Percentiles rank a stretch among this genome's conserved stretches.
These are phyloP conservation scores for Westerdykella ornata DNA, from an alignment of 2,329 filamentous ascomycete species.

Conservation along the genomic window DNA sequence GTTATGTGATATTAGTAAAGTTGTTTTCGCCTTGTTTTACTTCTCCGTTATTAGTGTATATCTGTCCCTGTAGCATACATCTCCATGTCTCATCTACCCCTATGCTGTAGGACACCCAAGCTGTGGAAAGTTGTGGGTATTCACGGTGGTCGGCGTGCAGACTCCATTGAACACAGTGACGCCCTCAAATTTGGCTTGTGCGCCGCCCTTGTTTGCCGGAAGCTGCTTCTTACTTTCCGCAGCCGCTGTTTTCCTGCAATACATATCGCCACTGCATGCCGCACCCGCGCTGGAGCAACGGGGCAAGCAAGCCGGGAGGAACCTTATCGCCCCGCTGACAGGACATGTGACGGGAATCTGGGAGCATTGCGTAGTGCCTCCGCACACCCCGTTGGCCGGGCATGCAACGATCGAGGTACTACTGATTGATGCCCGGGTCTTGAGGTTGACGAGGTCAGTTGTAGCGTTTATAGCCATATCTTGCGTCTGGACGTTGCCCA, in stretches of 20 bases:
- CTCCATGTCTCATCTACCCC: neutral
- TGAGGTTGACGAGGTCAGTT: neutral
- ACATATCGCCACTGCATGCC: neutral
- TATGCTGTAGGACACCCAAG: neutral
- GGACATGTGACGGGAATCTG: neutral
- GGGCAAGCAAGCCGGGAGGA: neutral
- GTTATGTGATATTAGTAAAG: too few relatives aligned
- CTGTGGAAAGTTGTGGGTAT: neutral
- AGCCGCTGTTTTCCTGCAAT: neutral
- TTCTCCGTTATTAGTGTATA: too few relatives aligned
- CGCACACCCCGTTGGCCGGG: neutral
- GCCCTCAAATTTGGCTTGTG: neutral
- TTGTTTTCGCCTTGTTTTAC: too few relatives aligned
- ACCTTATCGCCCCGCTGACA: neutral
- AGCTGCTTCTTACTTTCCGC: neutral
- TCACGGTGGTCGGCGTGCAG: neutral
- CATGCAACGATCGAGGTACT: neutral
- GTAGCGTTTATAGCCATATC: neutral
- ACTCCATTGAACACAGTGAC: neutral
- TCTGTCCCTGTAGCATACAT: too few relatives aligned
- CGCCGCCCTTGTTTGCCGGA: neutral
- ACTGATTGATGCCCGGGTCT: neutral
- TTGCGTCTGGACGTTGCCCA: neutral
- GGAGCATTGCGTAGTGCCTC: neutral
- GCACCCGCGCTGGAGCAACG: neutral